Base-by-base conservation (phyloP, 208 protist genomes). In the Trypanosoma melophagium region DNA sequence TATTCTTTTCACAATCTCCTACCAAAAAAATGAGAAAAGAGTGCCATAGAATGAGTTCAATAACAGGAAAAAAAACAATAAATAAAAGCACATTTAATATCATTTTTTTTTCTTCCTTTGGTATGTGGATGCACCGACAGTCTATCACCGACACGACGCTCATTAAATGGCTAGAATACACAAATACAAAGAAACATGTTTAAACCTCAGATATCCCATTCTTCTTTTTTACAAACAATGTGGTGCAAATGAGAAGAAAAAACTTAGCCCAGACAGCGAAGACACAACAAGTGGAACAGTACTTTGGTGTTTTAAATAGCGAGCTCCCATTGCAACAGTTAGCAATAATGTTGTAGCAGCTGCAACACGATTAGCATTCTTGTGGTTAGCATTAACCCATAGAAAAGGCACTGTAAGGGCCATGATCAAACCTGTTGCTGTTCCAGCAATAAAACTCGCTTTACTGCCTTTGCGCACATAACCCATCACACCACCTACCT, bases 401-500 rank as follows among this genome's bases (percentile, higher is more conserved):
- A 73, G 40, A 31, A 61, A 60, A 17, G 42, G 8, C 7, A 66
- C n/a, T 3, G 60, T 41, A 58, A 45, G n/a, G 8, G 49, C 60
- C 52, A 64, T 60, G 16, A 73, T 25, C 21, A 31, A 17, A 13
- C 59, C 68, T 42, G 50, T 47, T n/a, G 24, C 13, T 51, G 38
- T 22, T 24, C 68, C 68, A 16, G 60, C 60, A 16, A 45, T 41
- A 5, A 73, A 40, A 58, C 68, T 73, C 42, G 42, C 35, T 19
- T 25, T 24, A 21, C 68, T 73, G n/a, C 42, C 28, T 44, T 66
- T 73, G 16, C 51, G 42, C 17, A 9, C 12, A 45, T 66, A 73
- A 3, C 68, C 68, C 17, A 73, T 73, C 31, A 59, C 2, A 52
- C 68, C 68, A 28, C 68, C 68, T 21, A 51, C 13, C 3, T 50